Conservation (phyloP, 2,329 filamentous ascomycete genomes). For the Davidsoniella eucalypti region DNA sequence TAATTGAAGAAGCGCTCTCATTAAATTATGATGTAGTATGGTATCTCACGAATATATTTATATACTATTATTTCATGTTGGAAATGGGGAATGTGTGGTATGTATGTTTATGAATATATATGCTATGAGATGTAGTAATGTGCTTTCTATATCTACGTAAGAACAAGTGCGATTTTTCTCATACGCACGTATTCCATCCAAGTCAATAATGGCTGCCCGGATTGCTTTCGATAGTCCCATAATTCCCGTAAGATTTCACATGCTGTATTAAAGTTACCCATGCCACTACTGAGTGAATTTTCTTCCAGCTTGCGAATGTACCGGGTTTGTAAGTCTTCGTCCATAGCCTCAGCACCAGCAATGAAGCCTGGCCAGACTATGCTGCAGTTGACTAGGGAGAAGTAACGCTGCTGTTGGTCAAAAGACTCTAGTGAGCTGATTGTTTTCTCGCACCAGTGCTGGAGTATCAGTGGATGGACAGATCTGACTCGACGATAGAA, state of each 20-base stretch:
- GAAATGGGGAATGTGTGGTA: no score
- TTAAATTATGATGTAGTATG: no score
- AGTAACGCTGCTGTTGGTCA: slow-evolving; percentile 8
- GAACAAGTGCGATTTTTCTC: background rate
- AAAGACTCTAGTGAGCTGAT: slow-evolving; percentile 7
- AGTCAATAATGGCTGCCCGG: background rate
- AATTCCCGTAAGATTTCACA: background rate
- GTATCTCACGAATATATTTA: no score
- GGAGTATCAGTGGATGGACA: slow-evolving; percentile 9
- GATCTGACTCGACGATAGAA: slow-evolving; percentile 26
- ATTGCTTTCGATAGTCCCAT: background rate
- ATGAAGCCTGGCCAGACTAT: slow-evolving; percentile 12
- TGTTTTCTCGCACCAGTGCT: slow-evolving; percentile 4
- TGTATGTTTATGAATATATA: no score
- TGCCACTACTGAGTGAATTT: slow-evolving; percentile 8
- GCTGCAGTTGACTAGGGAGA: slow-evolving; percentile 7
- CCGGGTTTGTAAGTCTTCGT: slow-evolving; percentile 1
- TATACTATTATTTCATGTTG: no score
- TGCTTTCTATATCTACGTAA: background rate
- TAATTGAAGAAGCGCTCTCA: no score
- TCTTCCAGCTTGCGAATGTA: slow-evolving; percentile 2
- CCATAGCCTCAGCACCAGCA: slow-evolving; percentile 12
- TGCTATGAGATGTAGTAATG: background rate
- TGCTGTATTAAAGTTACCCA: slow-evolving; percentile 9
- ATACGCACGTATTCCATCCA: slow-evolving; percentile 9